A percentile compares a stretch with the other conserved stretches of the same genome.
These are phyloP conservation scores for Leptographium procerum DNA, from an alignment of 2,329 filamentous ascomycete genomes.

Conservation along the genomic window DNA sequence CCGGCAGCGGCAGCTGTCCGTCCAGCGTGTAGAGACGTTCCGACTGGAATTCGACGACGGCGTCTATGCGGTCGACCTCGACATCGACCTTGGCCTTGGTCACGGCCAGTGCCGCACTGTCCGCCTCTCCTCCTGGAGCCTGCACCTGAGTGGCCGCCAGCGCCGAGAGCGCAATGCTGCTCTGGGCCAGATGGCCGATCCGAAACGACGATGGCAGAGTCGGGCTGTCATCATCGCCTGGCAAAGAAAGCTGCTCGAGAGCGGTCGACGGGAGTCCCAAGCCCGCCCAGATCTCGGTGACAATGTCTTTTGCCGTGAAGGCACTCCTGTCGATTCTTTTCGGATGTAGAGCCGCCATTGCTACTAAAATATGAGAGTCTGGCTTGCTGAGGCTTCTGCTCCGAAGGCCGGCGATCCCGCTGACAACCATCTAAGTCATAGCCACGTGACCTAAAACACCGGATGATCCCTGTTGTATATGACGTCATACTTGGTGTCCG, in stretches of 20 bases:
- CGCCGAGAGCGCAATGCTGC: constrained; percentile 37
- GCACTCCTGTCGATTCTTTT: background rate
- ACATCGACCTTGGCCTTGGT: too few relatives aligned
- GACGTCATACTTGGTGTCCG: too few relatives aligned
- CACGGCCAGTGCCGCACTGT: constrained; percentile 20
- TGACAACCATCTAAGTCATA: too few relatives aligned
- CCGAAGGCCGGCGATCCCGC: too few relatives aligned
- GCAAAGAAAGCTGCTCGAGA: too few relatives aligned
- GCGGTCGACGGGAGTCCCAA: too few relatives aligned
- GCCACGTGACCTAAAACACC: too few relatives aligned
- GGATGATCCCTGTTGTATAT: too few relatives aligned
- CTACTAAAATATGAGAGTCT: background rate
- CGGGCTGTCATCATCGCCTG: too few relatives aligned
- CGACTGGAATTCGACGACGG: constrained; percentile 40
- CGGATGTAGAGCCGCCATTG: background rate
- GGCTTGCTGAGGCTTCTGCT: too few relatives aligned
- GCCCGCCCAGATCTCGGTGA: background rate
- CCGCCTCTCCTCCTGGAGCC: background rate
- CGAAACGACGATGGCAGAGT: too few relatives aligned
- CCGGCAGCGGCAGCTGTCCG: constrained; percentile 19
- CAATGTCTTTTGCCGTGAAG: background rate
- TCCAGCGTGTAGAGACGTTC: constrained; percentile 36
- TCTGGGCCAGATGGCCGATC: too few relatives aligned
- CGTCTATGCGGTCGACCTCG: constrained; percentile 32
- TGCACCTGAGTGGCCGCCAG: constrained; percentile 37